These are phyloP conservation scores for Blastobotrys indianensis DNA, from an alignment of 1,139 yeast genomes.

Conservation along the genomic window DNA sequence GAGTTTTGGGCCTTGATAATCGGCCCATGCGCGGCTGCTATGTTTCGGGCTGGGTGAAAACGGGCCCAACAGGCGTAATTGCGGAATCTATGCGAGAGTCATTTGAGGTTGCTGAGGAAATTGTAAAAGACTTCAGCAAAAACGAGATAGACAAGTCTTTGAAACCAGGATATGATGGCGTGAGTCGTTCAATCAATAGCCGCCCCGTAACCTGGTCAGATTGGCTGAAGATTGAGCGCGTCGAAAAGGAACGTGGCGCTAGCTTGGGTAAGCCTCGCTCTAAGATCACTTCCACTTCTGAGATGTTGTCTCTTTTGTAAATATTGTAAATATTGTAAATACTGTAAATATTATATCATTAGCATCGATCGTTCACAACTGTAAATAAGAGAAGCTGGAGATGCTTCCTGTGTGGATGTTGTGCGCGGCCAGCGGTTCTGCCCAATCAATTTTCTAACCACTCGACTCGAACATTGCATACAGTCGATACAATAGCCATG, in stretches of 20 bases:
- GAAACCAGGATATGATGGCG: conserved; percentile 33
- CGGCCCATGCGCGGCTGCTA: conserved; percentile 47
- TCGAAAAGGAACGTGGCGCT: conserved; percentile 49
- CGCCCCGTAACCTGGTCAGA: conserved; percentile 57
- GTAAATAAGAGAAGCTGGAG: too few species aligned
- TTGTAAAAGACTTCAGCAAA: conserved; percentile 44
- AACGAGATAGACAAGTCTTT: conserved; percentile 17
- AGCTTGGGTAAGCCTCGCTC: conserved; percentile 48
- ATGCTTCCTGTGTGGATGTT: too few species aligned
- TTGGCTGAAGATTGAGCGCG: conserved; percentile 57
- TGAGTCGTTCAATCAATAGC: conserved; percentile 31
- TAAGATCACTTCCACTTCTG: conserved; percentile 47
- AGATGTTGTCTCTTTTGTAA: conserved; percentile 43
- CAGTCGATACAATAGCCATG: too few species aligned
- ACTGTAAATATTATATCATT: too few species aligned
- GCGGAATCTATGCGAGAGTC: conserved; percentile 88
- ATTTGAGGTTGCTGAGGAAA: conserved; percentile 63
- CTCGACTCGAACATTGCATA: too few species aligned
- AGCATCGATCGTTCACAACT: too few species aligned
- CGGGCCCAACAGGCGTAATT: conserved; percentile 86
- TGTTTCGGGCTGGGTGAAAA: conserved; percentile 88
- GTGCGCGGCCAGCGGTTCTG: neutral
- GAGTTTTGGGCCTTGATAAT: conserved; percentile 38
- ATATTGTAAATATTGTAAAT: neutral
- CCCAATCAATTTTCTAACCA: neutral